These are phyloP conservation scores for Xerocomus potaroensis DNA, from an alignment of 768 basidiomycete genomes.

Conservation along the genomic window DNA sequence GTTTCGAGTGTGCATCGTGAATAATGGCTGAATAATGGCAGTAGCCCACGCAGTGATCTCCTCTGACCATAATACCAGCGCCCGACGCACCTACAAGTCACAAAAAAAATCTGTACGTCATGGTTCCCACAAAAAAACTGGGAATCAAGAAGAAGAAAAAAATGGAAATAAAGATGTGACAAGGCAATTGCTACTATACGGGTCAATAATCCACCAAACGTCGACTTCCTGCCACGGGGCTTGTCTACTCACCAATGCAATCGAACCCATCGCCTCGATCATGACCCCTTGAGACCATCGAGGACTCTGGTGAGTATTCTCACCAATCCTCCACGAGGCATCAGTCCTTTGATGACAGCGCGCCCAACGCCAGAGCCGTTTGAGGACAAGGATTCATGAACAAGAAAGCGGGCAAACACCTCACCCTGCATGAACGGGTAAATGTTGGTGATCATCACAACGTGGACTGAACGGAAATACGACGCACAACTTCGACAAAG, in stretches of 20 bases:
- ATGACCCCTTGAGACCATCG: conserved; percentile 13
- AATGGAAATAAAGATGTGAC: not conserved
- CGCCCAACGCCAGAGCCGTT: not conserved
- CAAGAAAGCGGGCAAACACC: conserved; percentile 69
- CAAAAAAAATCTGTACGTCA: too few relatives aligned
- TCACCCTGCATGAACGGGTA: conserved; percentile 52
- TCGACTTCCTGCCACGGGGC: not conserved
- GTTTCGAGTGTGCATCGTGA: too few relatives aligned
- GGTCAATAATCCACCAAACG: not conserved
- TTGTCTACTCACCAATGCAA: not conserved
- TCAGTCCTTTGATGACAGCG: conserved; percentile 9
- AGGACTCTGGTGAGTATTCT: conserved; percentile 16
- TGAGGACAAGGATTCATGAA: conserved; percentile 40
- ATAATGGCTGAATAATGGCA: too few relatives aligned
- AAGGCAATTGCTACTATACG: not conserved
- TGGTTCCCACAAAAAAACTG: not conserved
- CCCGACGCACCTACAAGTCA: too few relatives aligned
- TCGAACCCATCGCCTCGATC: not conserved
- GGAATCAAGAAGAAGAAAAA: not conserved
- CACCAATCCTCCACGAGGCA: conserved; percentile 25
- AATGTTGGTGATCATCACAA: not conserved
- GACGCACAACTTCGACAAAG: conserved; percentile 76
- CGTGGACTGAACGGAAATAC: not conserved
- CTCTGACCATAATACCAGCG: too few relatives aligned
- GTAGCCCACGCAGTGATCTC: too few relatives aligned